These are phyloP conservation scores for Nymphaea colorata DNA, from an alignment of 164 flowering plant genomes.

Conservation along the genomic window DNA sequence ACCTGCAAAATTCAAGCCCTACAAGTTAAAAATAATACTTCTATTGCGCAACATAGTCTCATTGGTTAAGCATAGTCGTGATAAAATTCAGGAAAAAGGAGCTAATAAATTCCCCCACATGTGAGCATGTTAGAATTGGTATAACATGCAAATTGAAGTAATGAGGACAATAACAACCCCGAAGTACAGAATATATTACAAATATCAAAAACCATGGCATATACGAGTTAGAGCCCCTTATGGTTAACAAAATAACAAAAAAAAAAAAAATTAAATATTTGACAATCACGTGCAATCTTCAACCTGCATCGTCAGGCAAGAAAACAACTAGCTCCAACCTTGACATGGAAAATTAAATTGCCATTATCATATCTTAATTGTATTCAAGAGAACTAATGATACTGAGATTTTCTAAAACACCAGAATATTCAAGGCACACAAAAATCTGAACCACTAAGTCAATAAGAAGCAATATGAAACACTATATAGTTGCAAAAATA, in stretches of 20 bases:
- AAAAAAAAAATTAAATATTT: too few relatives aligned
- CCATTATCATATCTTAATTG: background rate
- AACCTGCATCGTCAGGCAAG: background rate
- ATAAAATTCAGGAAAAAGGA: background rate
- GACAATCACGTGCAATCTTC: background rate
- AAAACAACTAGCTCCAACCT: background rate
- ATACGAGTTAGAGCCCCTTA: background rate
- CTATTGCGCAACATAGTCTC: too few relatives aligned
- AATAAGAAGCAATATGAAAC: background rate
- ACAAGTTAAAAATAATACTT: too few relatives aligned
- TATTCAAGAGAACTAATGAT: background rate
- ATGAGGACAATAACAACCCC: too few relatives aligned
- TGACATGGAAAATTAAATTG: background rate
- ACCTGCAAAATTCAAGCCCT: constrained; percentile 29
- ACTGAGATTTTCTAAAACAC: too few relatives aligned
- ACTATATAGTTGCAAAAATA: background rate
- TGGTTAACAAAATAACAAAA: background rate
- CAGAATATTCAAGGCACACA: too few relatives aligned
- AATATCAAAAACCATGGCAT: background rate
- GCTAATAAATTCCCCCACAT: background rate
- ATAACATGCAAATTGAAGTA: too few relatives aligned
- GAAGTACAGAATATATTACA: background rate
- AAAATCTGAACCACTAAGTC: background rate
- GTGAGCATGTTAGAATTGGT: too few relatives aligned
- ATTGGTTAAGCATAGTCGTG: background rate